phyloP scores from a whole-genome alignment of 257 asterid species.

The Solanum arcanum region DNA sequence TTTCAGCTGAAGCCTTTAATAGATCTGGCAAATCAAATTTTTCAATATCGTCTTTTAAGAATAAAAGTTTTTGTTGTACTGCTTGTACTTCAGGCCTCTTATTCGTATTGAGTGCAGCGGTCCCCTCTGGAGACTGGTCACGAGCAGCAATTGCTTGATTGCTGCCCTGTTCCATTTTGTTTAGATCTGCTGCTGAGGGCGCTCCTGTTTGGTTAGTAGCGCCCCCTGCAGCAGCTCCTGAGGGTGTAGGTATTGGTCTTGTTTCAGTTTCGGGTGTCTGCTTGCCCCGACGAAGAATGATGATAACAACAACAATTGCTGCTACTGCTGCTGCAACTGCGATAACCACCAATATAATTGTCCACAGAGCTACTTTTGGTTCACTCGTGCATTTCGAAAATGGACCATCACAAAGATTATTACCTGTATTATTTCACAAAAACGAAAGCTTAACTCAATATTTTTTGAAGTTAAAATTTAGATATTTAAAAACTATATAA shows the following conservation, averaged over 20 bases:
- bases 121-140: not conserved
- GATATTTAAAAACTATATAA: not conserved
- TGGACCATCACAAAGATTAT: conserved; percentile 59
- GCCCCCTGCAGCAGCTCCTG: not conserved
- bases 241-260: not conserved
- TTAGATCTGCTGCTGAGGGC: conserved; percentile 14
- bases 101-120: not conserved
- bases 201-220: not conserved
- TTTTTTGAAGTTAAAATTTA: not conserved
- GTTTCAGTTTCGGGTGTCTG: conserved; percentile 2
- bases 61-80: conserved; percentile 36
- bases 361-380: conserved; percentile 15
- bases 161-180: conserved; percentile 27
- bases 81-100: conserved; percentile 18
- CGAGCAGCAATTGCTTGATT: conserved; percentile 15
- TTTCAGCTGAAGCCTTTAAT: conserved; percentile 85
- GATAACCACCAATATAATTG: conserved; percentile 20
- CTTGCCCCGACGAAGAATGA: conserved; percentile 42
- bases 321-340: conserved; percentile 26
- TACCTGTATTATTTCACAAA: conserved; percentile 21
- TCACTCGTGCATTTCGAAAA: conserved; percentile 26
- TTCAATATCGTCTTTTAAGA: conserved; percentile 37
- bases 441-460: not conserved
- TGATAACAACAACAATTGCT: conserved; percentile 34
- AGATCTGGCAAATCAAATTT: conserved; percentile 73